Evolutionary conservation across 129 eudicot genomes (phyloP), one percentile per base, ranked within the genome.

Genomic region (Centrapalus pauciflorus): DNA sequence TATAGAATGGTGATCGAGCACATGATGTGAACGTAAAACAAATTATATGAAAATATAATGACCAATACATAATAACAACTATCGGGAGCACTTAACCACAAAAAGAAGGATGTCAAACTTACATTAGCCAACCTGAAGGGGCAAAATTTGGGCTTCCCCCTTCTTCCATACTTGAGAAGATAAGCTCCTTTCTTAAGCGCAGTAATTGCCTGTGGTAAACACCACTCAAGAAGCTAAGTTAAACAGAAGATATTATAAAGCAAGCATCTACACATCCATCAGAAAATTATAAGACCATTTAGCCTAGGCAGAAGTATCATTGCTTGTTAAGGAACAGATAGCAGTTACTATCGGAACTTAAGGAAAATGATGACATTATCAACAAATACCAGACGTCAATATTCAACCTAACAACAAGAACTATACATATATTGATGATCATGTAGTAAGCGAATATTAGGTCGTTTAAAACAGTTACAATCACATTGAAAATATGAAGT

Each of bases 71-170:
- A 3, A 61, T 4, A 58, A 32, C 37, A 9, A 16, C 52, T 13
- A 35, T 9, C 20, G 55, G 34, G 19, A 50, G 12, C 20, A 23
- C 50, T 38, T 64, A 3, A 61, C 49, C 52, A 24, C 40, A 46
- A 7, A 48, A 45, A 66, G 32, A 27, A 32, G 57, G 11, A 74
- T 56, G 61, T 57, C 26, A 67, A 33, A 88, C 96, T 85, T 75
- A 93, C 98, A 75, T 75, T 61, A 66, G 98, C 86, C 77, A 88
- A 79, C 67, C 96, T 95, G 79, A 93, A 84, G 30, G 98, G 95
- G 66, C 95, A 93, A 70, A 93, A 93, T 79, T 93, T 93, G 6
- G 98, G 98, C 74, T 84, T 93, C 77, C 98, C 98, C 68, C 96
- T 89, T 75, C 96, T 76, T 27, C 99, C 99, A 74, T 93, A 93